phyloP scores from a whole-genome alignment of 805 yeast species.

The Nakazawaea peltata region DNA sequence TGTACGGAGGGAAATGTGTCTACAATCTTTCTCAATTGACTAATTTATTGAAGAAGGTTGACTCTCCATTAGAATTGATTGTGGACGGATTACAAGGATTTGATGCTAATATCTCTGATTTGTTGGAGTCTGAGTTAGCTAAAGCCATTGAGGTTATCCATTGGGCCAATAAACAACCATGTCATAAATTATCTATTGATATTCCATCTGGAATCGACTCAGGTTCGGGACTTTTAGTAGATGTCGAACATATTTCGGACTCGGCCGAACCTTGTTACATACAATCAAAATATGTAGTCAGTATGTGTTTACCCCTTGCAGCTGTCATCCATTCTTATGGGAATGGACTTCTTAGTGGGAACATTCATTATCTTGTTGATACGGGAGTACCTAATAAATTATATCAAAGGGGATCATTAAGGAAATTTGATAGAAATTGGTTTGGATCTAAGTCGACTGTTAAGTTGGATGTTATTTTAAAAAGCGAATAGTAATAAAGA shows the following conservation, averaged over 20 bases:
- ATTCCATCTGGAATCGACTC: conserved; percentile 80
- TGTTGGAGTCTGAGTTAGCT: conserved; percentile 34
- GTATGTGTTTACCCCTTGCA: conserved; percentile 66
- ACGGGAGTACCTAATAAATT: conserved; percentile 61
- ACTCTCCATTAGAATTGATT: conserved; percentile 71
- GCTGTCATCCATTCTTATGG: conserved; percentile 56
- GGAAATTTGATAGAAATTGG: conserved; percentile 37
- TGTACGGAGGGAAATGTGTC: conserved; percentile 64
- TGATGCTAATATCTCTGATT: conserved; percentile 59
- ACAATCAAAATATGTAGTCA: conserved; percentile 49
- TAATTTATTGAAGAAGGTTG: conserved; percentile 34
- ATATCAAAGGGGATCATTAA: conserved; percentile 32
- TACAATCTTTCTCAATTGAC: conserved; percentile 27
- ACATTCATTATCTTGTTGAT: conserved; percentile 56
- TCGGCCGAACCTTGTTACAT: conserved; percentile 18
- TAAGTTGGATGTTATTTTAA: conserved; percentile 14
- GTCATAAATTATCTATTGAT: conserved; percentile 59
- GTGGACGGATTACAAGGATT: conserved; percentile 83
- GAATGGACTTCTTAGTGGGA: conserved; percentile 42
- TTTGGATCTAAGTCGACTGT: conserved; percentile 17
- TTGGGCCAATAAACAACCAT: conserved; percentile 55
- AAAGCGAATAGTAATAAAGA: not conserved
- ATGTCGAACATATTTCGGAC: too few species aligned
- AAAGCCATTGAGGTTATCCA: conserved; percentile 37
- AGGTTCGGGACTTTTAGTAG: conserved; percentile 55